These are phyloP conservation scores for Raphidocelis subcapitata DNA, from an alignment of 139 green algal species.

Conservation along the genomic window DNA sequence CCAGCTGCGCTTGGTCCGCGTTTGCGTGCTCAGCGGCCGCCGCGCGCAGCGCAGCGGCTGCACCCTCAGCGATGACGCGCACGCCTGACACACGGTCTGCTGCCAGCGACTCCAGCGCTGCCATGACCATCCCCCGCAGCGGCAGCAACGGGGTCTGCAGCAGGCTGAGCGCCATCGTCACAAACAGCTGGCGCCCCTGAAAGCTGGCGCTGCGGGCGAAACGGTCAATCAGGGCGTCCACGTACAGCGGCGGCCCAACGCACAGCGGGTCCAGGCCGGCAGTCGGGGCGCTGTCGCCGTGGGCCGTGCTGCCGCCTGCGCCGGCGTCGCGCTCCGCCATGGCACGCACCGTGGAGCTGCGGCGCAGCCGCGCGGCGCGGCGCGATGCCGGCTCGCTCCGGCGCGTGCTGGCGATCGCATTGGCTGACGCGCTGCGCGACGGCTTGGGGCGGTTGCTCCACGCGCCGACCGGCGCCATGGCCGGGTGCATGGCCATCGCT, in stretches of 20 bases:
- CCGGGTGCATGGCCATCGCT: constrained; percentile 11
- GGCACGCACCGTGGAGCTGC: too few relatives aligned
- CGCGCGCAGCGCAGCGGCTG: not conserved
- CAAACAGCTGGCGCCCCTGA: constrained; percentile 39
- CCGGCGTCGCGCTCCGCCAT: too few relatives aligned
- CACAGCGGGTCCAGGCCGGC: not conserved
- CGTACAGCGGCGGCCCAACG: constrained; percentile 13
- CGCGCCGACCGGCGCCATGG: constrained; percentile 30
- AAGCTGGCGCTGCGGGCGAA: constrained; percentile 17
- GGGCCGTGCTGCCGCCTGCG: too few relatives aligned
- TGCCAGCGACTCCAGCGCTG: constrained; percentile 25
- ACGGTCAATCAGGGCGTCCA: not conserved
- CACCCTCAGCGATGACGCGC: constrained; percentile 26
- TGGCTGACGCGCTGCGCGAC: too few relatives aligned
- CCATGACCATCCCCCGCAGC: constrained; percentile 23
- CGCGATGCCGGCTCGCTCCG: too few relatives aligned
- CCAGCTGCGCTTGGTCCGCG: too few relatives aligned
- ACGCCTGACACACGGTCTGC: constrained; percentile 43
- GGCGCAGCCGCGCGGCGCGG: too few relatives aligned
- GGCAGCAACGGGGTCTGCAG: constrained; percentile 4
- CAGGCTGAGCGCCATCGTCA: constrained; percentile 26
- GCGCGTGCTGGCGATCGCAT: too few relatives aligned
- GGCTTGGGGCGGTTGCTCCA: not conserved
- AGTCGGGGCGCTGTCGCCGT: too few relatives aligned
- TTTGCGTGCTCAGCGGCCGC: too few relatives aligned